phyloP scores from a whole-genome alignment of 192 early-diverging fungal genomes.

The Obelidium mucronatum region DNA sequence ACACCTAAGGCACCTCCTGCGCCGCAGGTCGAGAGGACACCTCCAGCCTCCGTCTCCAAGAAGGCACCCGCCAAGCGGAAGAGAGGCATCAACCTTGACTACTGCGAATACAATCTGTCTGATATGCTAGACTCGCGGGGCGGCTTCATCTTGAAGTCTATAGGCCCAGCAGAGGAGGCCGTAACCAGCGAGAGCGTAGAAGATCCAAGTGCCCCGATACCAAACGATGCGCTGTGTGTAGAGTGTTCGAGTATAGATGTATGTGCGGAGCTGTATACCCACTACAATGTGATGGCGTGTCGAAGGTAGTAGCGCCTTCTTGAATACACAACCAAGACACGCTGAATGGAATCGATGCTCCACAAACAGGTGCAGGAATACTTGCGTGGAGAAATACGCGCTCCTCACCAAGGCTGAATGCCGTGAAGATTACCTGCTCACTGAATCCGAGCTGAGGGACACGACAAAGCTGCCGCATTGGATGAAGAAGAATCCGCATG shows the following conservation, averaged over 20 bases:
- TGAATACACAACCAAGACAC: neutral
- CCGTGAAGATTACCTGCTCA: conserved; percentile 87
- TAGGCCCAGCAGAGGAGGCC: conserved; percentile 41
- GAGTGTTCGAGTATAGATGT: conserved; percentile 88
- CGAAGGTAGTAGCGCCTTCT: neutral
- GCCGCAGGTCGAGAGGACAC: no score
- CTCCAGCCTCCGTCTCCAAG: neutral
- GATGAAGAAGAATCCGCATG: conserved; percentile 93
- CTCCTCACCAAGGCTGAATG: conserved; percentile 97
- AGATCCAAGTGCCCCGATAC: conserved; percentile 16
- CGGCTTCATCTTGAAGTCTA: conserved; percentile 81
- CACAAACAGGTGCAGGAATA: conserved; percentile 70
- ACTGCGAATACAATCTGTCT: conserved; percentile 87
- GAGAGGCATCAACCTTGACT: conserved; percentile 48
- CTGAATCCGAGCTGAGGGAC: conserved; percentile 94
- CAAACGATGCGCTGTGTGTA: conserved; percentile 67
- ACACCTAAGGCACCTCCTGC: no score
- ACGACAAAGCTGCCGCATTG: conserved; percentile 77
- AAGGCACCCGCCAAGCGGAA: conserved; percentile 18
- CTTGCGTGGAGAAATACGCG: conserved; percentile 85
- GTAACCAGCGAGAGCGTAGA: neutral
- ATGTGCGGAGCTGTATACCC: conserved; percentile 71
- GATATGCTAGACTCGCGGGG: conserved; percentile 87
- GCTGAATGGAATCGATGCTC: neutral
- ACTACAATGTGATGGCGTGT: conserved; percentile 83